phyloP scores from a whole-genome alignment of 192 early-diverging fungal species.

The Pilaira anomala region DNA sequence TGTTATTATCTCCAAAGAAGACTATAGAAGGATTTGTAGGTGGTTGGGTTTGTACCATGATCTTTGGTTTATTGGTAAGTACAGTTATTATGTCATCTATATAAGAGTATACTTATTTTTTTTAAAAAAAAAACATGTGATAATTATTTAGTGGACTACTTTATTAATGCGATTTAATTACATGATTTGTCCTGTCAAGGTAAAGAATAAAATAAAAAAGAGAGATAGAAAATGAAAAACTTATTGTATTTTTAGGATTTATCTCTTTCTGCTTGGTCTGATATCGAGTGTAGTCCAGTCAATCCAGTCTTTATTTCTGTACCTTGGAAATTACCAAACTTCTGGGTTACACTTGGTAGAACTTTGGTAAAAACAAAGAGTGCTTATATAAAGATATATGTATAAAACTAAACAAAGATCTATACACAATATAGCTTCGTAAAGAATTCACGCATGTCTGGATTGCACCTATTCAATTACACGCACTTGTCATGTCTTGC shows the following conservation, averaged over 20 bases:
- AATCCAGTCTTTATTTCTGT: slow-evolving; percentile 54
- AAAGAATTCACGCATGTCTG: slow-evolving; percentile 53
- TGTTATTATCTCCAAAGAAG: slow-evolving; percentile 96
- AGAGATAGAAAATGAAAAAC: no score
- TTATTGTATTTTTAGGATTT: slow-evolving; percentile 43
- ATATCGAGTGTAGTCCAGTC: slow-evolving; percentile 49
- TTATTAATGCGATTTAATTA: slow-evolving; percentile 52
- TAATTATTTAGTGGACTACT: slow-evolving; percentile 42
- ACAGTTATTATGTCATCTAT: background rate
- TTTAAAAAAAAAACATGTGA: no score
- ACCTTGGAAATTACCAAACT: slow-evolving; percentile 25
- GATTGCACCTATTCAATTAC: slow-evolving; percentile 83
- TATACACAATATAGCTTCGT: slow-evolving; percentile 4
- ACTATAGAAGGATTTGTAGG: slow-evolving; percentile 97
- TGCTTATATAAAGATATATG: no score
- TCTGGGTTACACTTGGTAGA: background rate
- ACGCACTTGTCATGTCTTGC: slow-evolving; percentile 81
- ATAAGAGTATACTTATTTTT: background rate
- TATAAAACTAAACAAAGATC: no score
- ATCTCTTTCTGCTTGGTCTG: slow-evolving; percentile 45
- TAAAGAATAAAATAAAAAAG: slow-evolving; percentile 19
- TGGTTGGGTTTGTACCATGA: slow-evolving; percentile 77
- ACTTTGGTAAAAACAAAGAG: slow-evolving; percentile 25
- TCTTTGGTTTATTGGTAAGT: slow-evolving; percentile 80
- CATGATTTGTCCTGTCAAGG: slow-evolving; percentile 59